phyloP scores from a whole-genome alignment of 2,329 filamentous ascomycete species.

The Ophiostoma ulmi region DNA sequence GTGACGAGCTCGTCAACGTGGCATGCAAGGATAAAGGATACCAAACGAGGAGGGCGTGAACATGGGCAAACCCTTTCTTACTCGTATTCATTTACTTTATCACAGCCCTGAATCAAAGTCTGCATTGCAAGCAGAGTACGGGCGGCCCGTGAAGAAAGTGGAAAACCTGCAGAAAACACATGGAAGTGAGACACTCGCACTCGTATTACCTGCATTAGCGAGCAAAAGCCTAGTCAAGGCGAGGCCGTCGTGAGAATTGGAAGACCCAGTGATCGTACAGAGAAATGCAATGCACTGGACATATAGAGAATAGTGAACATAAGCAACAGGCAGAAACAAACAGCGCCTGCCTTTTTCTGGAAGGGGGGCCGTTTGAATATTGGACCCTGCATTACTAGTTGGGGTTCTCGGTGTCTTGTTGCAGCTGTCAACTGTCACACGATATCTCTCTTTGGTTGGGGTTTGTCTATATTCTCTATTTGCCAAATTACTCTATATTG shows the following conservation, averaged over 20 bases:
- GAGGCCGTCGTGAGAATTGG: neutral
- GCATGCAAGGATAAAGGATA: neutral
- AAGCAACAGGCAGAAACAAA: neutral
- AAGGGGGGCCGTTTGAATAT: conserved; percentile 9
- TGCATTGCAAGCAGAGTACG: neutral
- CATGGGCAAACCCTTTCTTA: neutral
- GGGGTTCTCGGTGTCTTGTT: neutral
- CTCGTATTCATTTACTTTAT: neutral
- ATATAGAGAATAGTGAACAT: neutral
- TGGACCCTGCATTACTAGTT: conserved; percentile 7
- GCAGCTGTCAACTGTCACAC: neutral
- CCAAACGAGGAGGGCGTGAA: neutral
- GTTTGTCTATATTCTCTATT: neutral
- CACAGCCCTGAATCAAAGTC: neutral
- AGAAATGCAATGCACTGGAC: neutral
- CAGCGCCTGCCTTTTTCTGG: neutral
- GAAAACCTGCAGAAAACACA: neutral
- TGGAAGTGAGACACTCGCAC: neutral
- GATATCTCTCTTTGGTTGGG: neutral
- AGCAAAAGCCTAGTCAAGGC: neutral
- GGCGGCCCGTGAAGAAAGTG: neutral
- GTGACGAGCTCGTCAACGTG: neutral
- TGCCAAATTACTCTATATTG: neutral
- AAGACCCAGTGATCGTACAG: neutral
- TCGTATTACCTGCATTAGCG: neutral